Base-by-base conservation (phyloP, 208 protist species). In the Wallacemonas collosoma region DNA sequence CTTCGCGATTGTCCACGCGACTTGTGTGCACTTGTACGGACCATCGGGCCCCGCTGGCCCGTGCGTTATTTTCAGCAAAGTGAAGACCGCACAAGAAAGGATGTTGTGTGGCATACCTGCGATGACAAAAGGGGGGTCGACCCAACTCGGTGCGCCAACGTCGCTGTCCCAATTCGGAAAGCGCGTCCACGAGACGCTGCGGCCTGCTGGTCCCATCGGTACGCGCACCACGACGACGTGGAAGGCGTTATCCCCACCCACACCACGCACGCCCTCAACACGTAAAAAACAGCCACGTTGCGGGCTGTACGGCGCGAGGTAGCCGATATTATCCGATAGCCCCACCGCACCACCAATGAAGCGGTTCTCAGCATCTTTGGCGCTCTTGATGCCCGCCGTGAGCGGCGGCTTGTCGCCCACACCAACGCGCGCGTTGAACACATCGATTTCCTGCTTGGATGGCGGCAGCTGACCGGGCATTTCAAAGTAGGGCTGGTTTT, bases 1-100 rank as follows among this genome's bases (percentile, higher is more conserved):
- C 60, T 85, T 91, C 35, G 81, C 77, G 57, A 88, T 71, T 0
- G 87, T 82, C 87, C 90, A 95, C 26, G 65, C 87, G 5, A 91
- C 68, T n/a, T 61, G 50, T 62, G 82, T 71, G 26, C 81, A 58
- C 56, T 57, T 54, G 14, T 68, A 47, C 50, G 69, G 48, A 15
- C 14, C 64, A 6, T 60, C 60, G 12, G 41, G n/a, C 3, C 60
- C 72, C 17, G 51, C 71, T 14, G 56, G 14, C 9, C 56, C 26
- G 8, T 9, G 51, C 14, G 76, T 84, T 17, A 92, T 40, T 61
- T 85, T 90, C 43, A 95, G 67, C 53, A 95, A 63, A 66, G 83
- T 86, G 53, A 87, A 79, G 38, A 85, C 71, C 7, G 76, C 76
- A 50, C 85, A 72, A 7, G 53, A 81, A 14, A 68, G 48, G 9